A percentile compares a stretch with the other conserved stretches of the same genome.
phyloP scores from a whole-genome alignment of 495 filamentous ascomycete genomes.

The Aspergillus mulundensis region DNA sequence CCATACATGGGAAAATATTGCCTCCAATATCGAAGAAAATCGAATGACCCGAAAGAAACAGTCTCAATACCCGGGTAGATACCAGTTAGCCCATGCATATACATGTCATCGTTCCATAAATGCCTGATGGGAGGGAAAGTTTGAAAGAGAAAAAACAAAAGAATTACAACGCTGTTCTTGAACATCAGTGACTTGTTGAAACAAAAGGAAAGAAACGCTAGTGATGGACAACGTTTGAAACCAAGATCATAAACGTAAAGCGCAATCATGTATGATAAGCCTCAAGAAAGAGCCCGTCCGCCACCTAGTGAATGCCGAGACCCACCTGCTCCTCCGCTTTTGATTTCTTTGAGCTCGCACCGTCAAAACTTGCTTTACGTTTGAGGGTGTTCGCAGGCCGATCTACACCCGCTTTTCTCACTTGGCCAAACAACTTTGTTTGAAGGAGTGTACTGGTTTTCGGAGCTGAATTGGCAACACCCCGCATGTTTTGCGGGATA shows the following conservation, averaged over 20 bases:
- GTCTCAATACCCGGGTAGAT: conserved; percentile 1
- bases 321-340: conserved; percentile 54
- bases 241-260: too few species aligned
- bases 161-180: too few species aligned
- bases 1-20: conserved; percentile 1
- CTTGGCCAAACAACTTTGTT: conserved; percentile 63
- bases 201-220: not conserved
- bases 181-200: too few species aligned
- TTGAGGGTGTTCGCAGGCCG: conserved; percentile 43
- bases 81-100: conserved; percentile 17
- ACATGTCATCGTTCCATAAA: conserved; percentile 32
- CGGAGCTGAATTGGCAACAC: conserved; percentile 24
- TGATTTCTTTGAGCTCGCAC: conserved; percentile 55
- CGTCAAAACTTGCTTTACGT: conserved; percentile 53
- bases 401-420: conserved; percentile 54
- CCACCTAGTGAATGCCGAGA: conserved; percentile 55
- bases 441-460: conserved; percentile 50
- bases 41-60: conserved; percentile 8
- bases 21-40: not conserved
- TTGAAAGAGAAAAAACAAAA: not conserved
- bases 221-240: not conserved
- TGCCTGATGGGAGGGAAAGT: not conserved
- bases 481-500: conserved; percentile 19
- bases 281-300: not conserved
- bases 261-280: not conserved